Base-by-base conservation (phyloP, 331 rosid species). In the Erythrophleum ivorense region DNA sequence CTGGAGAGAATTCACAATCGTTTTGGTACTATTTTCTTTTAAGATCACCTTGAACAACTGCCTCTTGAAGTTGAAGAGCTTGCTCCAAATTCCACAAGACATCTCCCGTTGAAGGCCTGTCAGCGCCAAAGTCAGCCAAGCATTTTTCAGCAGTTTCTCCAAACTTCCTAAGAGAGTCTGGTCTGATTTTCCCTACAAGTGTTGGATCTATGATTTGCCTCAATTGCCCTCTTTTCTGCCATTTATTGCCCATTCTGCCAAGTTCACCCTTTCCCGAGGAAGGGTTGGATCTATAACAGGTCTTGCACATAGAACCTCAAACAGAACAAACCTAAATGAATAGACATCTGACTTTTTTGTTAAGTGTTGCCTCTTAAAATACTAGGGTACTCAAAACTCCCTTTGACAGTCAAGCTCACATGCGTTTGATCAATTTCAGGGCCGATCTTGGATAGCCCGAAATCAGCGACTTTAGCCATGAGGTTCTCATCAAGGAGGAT, bases 181-280 rank as follows among this genome's bases (percentile, higher is more conserved):
- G 90, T 54, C 84, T 86, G 46, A 92, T 84, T 78, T 89, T 91
- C n/a, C 90, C 95, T 0, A 75, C 88, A 5, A 92, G 95, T 50
- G 83, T 70, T 10, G 80, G 69, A 36, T 92, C 97, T 46, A 92
- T 88, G 76, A 92, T 92, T 73, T 89, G 90, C 3, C 86, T 91
- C 83, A 89, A 50, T 60, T 88, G 92, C 78, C 97, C 96, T 60
- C 77, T 91, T 70, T 89, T 89, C 83, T 91, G 92, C 91, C 89
- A 89, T 77, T 91, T 92, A 92, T 88, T 9, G 92, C 91, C 97
- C 97, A 89, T 85, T 92, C 96, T 7, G 96, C 96, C 70, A 92
- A 85, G 88, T 91, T 91, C 65, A 92, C 97, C 94, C 81, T 87
- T 83, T 91, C 96, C 76, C 97, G 85, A 0, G 90, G 91, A 76